phyloP scores from a whole-genome alignment of 306 rosid species.

The Ziziphus jujuba region DNA sequence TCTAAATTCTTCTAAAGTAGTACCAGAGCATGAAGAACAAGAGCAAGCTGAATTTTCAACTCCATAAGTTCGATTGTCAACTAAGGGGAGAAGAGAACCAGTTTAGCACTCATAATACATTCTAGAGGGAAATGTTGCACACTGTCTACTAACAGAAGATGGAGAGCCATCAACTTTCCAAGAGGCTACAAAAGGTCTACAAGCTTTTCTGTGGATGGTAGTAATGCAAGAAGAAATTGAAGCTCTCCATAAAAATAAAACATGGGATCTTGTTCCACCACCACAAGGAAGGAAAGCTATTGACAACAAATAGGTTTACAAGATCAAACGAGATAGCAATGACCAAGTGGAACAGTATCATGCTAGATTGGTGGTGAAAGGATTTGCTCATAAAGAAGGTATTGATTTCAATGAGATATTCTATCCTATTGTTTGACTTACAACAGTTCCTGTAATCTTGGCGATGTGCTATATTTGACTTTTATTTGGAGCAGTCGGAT shows the following conservation, averaged over 20 bases:
- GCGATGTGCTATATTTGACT: background rate
- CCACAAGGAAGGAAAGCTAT: too few relatives aligned
- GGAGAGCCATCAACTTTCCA: background rate
- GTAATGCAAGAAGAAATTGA: too few relatives aligned
- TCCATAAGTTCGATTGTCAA: background rate
- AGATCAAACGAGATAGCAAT: constrained; percentile 1
- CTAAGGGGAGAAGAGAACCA: background rate
- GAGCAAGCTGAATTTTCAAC: too few relatives aligned
- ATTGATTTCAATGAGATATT: too few relatives aligned
- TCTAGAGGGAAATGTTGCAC: background rate
- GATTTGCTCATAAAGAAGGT: background rate
- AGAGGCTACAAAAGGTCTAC: background rate
- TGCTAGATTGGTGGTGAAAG: background rate
- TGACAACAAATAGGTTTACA: too few relatives aligned
- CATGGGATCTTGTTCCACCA: too few relatives aligned
- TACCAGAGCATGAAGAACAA: too few relatives aligned
- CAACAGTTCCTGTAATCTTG: background rate
- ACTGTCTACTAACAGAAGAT: background rate
- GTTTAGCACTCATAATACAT: background rate
- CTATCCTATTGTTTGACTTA: background rate
- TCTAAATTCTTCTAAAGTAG: too few relatives aligned
- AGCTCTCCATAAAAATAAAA: too few relatives aligned
- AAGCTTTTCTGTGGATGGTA: too few relatives aligned
- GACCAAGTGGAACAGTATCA: background rate
- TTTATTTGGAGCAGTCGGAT: background rate